phyloP scores from a whole-genome alignment of 2,329 filamentous ascomycete genomes.

The Cadophora sp. region DNA sequence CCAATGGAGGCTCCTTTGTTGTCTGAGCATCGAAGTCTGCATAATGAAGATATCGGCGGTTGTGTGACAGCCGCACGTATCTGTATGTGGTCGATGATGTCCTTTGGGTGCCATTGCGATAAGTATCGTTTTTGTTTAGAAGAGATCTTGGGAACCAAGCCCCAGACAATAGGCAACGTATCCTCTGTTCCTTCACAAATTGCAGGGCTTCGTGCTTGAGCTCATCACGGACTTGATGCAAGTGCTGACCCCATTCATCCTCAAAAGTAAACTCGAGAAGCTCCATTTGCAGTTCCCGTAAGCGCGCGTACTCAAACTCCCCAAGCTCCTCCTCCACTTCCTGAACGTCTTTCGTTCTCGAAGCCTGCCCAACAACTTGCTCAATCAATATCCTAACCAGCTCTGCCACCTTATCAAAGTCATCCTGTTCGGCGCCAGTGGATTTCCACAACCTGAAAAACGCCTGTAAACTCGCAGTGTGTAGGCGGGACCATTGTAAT shows the following conservation, averaged over 20 bases:
- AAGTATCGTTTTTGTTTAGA: conserved; percentile 50
- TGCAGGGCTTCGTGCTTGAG: conserved; percentile 89
- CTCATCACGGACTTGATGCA: conserved; percentile 89
- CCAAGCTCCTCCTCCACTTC: conserved; percentile 90
- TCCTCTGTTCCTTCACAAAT: conserved; percentile 96
- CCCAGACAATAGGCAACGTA: conserved; percentile 86
- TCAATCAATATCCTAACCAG: conserved; percentile 89
- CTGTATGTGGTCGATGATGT: conserved; percentile 61
- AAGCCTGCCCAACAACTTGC: conserved; percentile 83
- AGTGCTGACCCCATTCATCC: conserved; percentile 90
- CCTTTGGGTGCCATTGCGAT: conserved; percentile 28
- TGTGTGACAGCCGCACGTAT: conserved; percentile 88
- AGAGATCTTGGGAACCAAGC: conserved; percentile 75
- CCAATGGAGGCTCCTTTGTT: conserved; percentile 71
- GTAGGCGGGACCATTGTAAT: conserved; percentile 90
- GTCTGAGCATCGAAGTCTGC: conserved; percentile 77
- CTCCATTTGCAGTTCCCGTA: conserved; percentile 92
- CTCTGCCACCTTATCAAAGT: conserved; percentile 94
- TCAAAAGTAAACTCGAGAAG: conserved; percentile 90
- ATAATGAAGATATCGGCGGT: conserved; percentile 88
- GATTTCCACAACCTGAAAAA: conserved; percentile 95
- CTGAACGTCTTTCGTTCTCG: conserved; percentile 80
- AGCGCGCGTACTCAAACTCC: conserved; percentile 78
- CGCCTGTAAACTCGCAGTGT: conserved; percentile 82
- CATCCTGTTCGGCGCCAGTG: conserved; percentile 81